Percentiles rank a stretch among this genome's conserved stretches.
Conservation (phyloP, 75 land plant genomes). For the Cunninghamia lanceolata region DNA sequence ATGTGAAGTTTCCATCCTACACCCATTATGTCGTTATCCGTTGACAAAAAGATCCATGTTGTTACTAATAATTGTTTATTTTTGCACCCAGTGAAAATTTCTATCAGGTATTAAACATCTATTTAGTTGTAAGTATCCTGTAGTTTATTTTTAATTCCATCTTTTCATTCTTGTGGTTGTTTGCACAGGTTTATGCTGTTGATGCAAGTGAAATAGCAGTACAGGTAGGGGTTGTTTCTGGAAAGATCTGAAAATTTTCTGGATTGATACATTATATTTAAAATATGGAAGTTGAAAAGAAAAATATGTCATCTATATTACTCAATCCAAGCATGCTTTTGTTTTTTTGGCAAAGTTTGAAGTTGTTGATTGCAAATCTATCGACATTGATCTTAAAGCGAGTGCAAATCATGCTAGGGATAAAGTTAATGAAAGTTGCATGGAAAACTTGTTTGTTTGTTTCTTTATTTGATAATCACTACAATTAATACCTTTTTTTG, state of each 20-base stretch:
- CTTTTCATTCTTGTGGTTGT: neutral
- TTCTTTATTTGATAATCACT: neutral
- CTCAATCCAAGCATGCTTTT: neutral
- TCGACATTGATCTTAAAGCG: neutral
- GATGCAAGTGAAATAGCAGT: slow-evolving; percentile 97
- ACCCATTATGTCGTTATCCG: neutral
- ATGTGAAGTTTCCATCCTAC: neutral
- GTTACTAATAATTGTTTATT: neutral
- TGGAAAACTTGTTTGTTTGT: neutral
- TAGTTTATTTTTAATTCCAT: neutral
- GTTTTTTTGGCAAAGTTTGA: neutral
- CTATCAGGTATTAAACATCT: neutral
- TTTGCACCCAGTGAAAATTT: neutral
- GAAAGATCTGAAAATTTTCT: neutral
- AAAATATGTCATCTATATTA: neutral
- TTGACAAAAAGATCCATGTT: neutral
- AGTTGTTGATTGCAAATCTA: neutral
- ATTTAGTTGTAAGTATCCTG: neutral
- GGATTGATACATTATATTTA: neutral
- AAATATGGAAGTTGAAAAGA: neutral
- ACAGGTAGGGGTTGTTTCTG: slow-evolving; percentile 55
- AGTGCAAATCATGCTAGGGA: neutral
- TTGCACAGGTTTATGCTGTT: slow-evolving; percentile 88
- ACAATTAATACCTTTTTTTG: neutral
- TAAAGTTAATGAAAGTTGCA: neutral